Evolutionary conservation across 2,329 filamentous ascomycete species (phyloP).

Genomic region (Trichoderma endophyticum): DNA sequence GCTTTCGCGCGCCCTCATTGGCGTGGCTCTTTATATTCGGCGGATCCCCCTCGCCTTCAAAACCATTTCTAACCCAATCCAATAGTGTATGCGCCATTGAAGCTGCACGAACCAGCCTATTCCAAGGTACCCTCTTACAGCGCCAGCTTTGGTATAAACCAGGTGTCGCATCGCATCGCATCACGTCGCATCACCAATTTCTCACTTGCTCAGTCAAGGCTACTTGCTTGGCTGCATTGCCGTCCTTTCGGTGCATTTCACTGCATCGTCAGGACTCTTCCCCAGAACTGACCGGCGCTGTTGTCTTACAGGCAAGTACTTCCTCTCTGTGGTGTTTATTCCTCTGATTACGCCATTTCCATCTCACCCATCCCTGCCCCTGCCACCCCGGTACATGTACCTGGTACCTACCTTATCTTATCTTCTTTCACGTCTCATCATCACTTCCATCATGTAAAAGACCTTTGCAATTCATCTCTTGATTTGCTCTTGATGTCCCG

Average conservation of each 20-base stretch:
- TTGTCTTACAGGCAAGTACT: slow-evolving; percentile 2
- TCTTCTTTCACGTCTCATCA: background rate
- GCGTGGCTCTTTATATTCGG: background rate
- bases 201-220: background rate
- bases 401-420: slow-evolving; percentile 9
- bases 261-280: background rate
- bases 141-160: slow-evolving; percentile 4
- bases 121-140: background rate
- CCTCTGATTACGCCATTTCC: background rate
- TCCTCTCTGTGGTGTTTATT: background rate
- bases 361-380: background rate
- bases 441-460: background rate
- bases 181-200: background rate
- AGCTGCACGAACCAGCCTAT: slow-evolving; percentile 3
- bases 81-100: slow-evolving; percentile 15
- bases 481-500: background rate
- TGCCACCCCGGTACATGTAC: background rate
- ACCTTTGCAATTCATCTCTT: background rate
- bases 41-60: slow-evolving; percentile 2
- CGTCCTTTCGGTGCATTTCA: slow-evolving; percentile 9
- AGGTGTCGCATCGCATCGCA: slow-evolving; percentile 5
- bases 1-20: background rate
- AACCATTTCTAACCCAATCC: background rate
- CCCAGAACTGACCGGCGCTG: background rate
- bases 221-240: background rate